Conservation (phyloP, 345 rosid species). For the Clausena lansium region DNA sequence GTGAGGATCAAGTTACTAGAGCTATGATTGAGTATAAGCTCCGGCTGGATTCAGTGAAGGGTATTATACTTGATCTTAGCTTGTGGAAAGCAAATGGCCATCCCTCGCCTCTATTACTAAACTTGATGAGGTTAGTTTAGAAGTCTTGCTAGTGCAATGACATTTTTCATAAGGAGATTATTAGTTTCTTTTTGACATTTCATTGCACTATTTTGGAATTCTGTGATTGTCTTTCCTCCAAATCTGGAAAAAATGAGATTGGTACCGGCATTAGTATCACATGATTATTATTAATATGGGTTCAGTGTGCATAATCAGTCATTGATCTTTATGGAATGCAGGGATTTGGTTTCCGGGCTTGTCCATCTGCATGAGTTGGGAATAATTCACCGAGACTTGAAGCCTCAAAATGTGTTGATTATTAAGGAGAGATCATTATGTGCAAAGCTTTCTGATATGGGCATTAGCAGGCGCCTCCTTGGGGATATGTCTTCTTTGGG, state of each 20-base stretch:
- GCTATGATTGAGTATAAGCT: slow-evolving; percentile 40
- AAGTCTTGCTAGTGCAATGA: slow-evolving; percentile 5
- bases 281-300: not conserved
- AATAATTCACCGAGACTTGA: slow-evolving; percentile 86
- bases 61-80: slow-evolving; percentile 33
- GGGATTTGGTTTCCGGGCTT: slow-evolving; percentile 87
- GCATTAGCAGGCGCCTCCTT: slow-evolving; percentile 84
- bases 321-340: slow-evolving; percentile 30
- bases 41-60: slow-evolving; percentile 44
- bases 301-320: not conserved
- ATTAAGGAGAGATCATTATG: slow-evolving; percentile 56
- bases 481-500: slow-evolving; percentile 83
- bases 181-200: not conserved
- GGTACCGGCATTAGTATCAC: not conserved
- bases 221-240: not conserved
- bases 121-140: slow-evolving; percentile 68
- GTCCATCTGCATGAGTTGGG: slow-evolving; percentile 89
- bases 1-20: slow-evolving; percentile 32
- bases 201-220: not conserved
- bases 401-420: slow-evolving; percentile 94
- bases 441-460: slow-evolving; percentile 97
- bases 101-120: slow-evolving; percentile 68
- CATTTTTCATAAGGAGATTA: not conserved
- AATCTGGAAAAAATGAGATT: not conserved
- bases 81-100: slow-evolving; percentile 77